Base-by-base conservation (phyloP, 805 yeast species). In the Candida hungchunana region DNA sequence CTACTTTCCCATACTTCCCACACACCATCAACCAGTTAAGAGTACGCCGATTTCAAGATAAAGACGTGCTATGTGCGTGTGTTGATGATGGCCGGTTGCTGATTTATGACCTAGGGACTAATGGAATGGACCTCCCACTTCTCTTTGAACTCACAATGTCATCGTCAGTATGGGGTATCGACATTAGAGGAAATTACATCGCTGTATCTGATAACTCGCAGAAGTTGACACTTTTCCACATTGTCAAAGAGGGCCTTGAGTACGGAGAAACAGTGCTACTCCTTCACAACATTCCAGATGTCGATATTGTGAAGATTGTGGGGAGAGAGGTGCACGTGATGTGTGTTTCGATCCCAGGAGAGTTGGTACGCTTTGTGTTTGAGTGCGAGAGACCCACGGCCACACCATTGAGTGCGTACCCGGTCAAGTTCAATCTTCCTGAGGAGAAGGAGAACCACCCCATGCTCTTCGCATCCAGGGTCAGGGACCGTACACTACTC, bases 121-220 rank as follows among this genome's bases (percentile, higher is more conserved):
- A 52, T 9, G 45, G 46, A 20, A 37, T 59, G 2, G 40, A 46
- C 6, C 52, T 65, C 3, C 60, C 53, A 15, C 48, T 57, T 23
- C 50, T 46, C 18, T 36, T 71, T 4, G 59, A 55, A 21, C 46
- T 70, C 6, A 34, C 30, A 11, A 23, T 37, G 31, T 59, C 59
- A 6, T 56, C 70, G 2, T 75, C 82, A 1, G 75, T 70, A 2
- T 81, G 88, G 88, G 84, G 85, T 0, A 46, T 76, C 14, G 83
- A 77, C 47, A 55, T 71, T 25, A 44, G 55, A n/a, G 49, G 55
- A 24, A 51, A 63, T 36, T 36, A 72, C 27, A 42, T 79, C 11
- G 73, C 62, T 0, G 66, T 69, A 0, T 70, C 82, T 1, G 83
- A 77, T 43, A 80, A 80, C 46, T 63, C 75, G 4, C 73, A 67